Conservation (phyloP, 2,329 filamentous ascomycete genomes). For the Didymella glomerata region DNA sequence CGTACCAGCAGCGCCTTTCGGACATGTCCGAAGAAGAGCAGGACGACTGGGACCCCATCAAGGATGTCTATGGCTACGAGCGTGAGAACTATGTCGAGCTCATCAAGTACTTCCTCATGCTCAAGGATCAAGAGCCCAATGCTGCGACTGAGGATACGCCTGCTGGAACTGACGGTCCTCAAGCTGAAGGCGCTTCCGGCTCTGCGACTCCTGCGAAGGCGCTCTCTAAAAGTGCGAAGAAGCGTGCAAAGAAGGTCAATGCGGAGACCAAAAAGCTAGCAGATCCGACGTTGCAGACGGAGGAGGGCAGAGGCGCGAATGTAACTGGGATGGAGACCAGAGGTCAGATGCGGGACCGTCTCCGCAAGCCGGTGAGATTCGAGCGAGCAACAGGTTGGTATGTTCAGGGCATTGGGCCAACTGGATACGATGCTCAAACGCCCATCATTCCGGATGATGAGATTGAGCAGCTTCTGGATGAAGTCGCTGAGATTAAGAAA, state of each 20-base stretch:
- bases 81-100: constrained; percentile 56
- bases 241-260: constrained; percentile 46
- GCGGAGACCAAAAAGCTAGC: constrained; percentile 31
- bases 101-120: constrained; percentile 58
- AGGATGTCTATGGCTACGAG: constrained; percentile 58
- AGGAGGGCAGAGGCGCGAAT: constrained; percentile 39
- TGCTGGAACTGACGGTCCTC: neutral
- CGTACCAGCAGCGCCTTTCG: constrained; percentile 53
- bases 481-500: constrained; percentile 61
- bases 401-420: constrained; percentile 46
- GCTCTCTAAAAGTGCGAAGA: constrained; percentile 42
- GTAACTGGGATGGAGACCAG: constrained; percentile 57
- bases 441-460: constrained; percentile 55
- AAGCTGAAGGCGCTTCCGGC: constrained; percentile 1
- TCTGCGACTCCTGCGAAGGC: constrained; percentile 23
- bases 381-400: constrained; percentile 46
- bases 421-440: constrained; percentile 44
- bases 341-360: constrained; percentile 52
- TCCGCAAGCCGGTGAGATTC: constrained; percentile 53
- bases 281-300: constrained; percentile 25
- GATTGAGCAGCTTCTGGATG: constrained; percentile 53
- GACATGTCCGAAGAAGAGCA: constrained; percentile 50
- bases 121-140: constrained; percentile 34
- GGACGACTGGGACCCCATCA: constrained; percentile 59
- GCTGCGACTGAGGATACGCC: constrained; percentile 4